A percentile compares a stretch with the other conserved stretches of the same genome.
Evolutionary conservation across 768 basidiomycete species (phyloP).

Genomic region (Panellus pusillus): DNA sequence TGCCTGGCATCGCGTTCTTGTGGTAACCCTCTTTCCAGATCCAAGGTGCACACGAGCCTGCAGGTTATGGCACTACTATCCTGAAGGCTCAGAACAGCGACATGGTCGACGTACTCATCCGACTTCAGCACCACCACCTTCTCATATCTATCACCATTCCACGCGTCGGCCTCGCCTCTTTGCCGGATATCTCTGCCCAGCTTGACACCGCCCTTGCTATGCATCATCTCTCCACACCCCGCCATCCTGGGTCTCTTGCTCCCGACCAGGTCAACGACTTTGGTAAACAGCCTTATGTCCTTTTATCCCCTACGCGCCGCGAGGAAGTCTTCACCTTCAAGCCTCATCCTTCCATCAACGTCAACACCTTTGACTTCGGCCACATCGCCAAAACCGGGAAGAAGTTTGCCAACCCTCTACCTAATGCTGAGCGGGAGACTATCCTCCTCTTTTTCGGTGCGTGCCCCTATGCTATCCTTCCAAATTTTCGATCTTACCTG

Average conservation of each 20-base stretch:
- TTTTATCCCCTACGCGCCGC: not conserved
- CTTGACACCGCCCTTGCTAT: not conserved
- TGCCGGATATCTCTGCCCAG: not conserved
- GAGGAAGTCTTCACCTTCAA: not conserved
- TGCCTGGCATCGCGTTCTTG: too few species aligned
- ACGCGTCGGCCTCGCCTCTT: not conserved
- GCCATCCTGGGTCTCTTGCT: not conserved
- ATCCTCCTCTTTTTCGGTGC: conserved; percentile 2
- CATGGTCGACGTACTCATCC: not conserved
- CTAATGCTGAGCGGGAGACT: not conserved
- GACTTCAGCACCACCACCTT: not conserved
- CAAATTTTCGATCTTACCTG: too few species aligned
- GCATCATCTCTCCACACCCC: not conserved
- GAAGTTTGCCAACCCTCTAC: not conserved
- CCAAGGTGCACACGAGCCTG: conserved; percentile 1
- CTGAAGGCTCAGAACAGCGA: not conserved
- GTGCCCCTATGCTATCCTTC: too few species aligned
- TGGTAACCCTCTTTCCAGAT: too few species aligned
- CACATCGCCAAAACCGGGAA: not conserved
- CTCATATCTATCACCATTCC: not conserved
- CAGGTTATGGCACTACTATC: not conserved
- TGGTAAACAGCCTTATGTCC: not conserved
- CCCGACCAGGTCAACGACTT: not conserved
- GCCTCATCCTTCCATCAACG: not conserved
- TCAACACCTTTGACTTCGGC: not conserved